A percentile compares a stretch with the other conserved stretches of the same genome.
Conservation (phyloP, 768 basidiomycete species). For the Trametes meyenii region DNA sequence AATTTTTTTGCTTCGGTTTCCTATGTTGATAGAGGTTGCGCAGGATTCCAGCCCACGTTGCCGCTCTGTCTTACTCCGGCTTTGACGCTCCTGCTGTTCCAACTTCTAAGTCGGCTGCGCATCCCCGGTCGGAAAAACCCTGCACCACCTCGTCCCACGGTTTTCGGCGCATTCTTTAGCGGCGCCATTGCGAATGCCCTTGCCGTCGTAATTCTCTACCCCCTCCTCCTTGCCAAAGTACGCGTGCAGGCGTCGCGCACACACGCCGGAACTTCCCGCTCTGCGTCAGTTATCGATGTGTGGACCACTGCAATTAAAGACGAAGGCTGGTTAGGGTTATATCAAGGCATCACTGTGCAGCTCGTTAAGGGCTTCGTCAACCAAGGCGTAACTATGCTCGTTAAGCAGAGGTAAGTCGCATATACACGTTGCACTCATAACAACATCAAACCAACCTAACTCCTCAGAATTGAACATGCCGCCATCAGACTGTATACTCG, state of each 20-base stretch:
- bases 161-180: slow-evolving; percentile 53
- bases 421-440: neutral
- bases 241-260: slow-evolving; percentile 43
- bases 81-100: slow-evolving; percentile 57
- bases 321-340: slow-evolving; percentile 39
- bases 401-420: slow-evolving; percentile 52
- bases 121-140: slow-evolving; percentile 24
- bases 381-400: slow-evolving; percentile 59
- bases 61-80: slow-evolving; percentile 59
- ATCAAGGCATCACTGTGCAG: slow-evolving; percentile 56
- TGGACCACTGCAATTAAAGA: slow-evolving; percentile 19
- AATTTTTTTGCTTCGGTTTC: neutral
- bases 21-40: neutral
- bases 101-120: slow-evolving; percentile 49
- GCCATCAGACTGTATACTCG: neutral
- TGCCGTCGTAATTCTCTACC: slow-evolving; percentile 53
- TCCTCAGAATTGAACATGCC: slow-evolving; percentile 10
- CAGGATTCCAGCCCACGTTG: slow-evolving; percentile 54
- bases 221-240: slow-evolving; percentile 62
- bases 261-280: slow-evolving; percentile 24
- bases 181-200: slow-evolving; percentile 57
- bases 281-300: slow-evolving; percentile 27
- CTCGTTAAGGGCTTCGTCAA: slow-evolving; percentile 56
- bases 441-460: neutral
- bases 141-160: slow-evolving; percentile 39